Evolutionary conservation across 2,329 filamentous ascomycete genomes (phyloP).

Genomic region (Aspergillus sp.): DNA sequence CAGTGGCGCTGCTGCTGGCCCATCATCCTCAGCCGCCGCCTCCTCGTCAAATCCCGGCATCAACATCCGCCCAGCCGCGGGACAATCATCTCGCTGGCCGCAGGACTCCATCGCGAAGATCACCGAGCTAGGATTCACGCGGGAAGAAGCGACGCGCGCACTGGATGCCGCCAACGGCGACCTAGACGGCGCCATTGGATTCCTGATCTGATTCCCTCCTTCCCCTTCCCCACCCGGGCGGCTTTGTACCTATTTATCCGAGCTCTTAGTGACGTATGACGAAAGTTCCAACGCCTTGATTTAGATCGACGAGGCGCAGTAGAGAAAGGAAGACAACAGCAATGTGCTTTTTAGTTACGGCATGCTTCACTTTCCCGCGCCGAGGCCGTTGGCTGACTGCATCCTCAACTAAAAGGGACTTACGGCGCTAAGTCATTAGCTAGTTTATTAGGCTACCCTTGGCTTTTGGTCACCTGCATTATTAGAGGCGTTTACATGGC

Average conservation of each 20-base stretch:
- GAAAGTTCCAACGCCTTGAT: not conserved
- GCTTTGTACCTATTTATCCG: not conserved
- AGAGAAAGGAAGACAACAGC: not conserved
- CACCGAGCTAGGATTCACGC: slow-evolving; percentile 72
- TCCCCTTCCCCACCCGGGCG: not conserved
- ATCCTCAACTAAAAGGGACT: not conserved
- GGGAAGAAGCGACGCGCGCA: slow-evolving; percentile 74
- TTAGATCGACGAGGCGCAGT: not conserved
- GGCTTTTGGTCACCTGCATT: not conserved
- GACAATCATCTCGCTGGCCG: slow-evolving; percentile 46
- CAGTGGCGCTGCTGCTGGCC: slow-evolving; percentile 11
- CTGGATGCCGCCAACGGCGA: slow-evolving; percentile 82
- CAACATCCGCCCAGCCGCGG: slow-evolving; percentile 27
- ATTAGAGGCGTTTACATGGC: not conserved
- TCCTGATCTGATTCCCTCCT: slow-evolving; percentile 57
- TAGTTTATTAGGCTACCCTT: no score
- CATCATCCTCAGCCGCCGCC: slow-evolving; percentile 16
- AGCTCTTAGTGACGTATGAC: not conserved
- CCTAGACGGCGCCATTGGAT: slow-evolving; percentile 80
- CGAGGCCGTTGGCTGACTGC: not conserved
- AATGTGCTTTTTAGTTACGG: not conserved
- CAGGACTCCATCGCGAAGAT: slow-evolving; percentile 72
- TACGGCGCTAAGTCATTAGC: not conserved
- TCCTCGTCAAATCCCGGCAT: slow-evolving; percentile 23
- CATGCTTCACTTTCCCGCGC: no score